Base-by-base conservation (phyloP, 208 protist genomes). In the Willaertia magna region DNA sequence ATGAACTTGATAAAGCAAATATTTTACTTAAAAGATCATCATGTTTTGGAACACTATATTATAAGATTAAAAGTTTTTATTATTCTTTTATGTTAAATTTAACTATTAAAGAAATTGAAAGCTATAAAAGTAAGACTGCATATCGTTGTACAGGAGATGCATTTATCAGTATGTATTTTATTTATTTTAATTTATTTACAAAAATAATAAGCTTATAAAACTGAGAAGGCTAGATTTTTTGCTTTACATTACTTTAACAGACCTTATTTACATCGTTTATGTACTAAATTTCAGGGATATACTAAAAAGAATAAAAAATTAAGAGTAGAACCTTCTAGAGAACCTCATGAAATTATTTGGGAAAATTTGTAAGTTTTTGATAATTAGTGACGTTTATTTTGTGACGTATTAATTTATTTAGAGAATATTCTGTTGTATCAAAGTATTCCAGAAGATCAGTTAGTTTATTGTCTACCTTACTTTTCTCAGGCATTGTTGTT, bases 81-180 rank as follows among this genome's bases (percentile, higher is more conserved):
- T 40, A 39, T 14, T 30, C 40, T 39, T 7, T 34, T 34, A 14
- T 34, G 12, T 67, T 67, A 34, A 67, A 67, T 67, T 67, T 18
- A 7, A 67, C 22, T 6, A 22, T 9, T 34, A 67, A 67, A 34
- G 74, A 78, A 7, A 42, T 47, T 47, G 4, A 12, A 26, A 20
- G 44, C 4, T 46, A 9, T 26, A 42, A 39, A n/a, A 78, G 74
- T 44, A 78, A 78, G 42, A 78, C 42, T 20, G 74, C 74, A 12
- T 78, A 78, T 46, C 6, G 74, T 44, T 78, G 74, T 46, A 78
- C 74, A 46, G 74, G 74, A 44, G 74, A 78, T 78, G 74, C 74
- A 39, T 78, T 78, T 46, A 46, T 78, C 9, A 78, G 55, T 67
- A 67, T 34, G 55, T 67, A 6, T 2, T 67, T 6, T n/a, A n/a